Evolutionary conservation across 768 basidiomycete genomes (phyloP).

Genomic region (Ephemerocybe angulata): DNA sequence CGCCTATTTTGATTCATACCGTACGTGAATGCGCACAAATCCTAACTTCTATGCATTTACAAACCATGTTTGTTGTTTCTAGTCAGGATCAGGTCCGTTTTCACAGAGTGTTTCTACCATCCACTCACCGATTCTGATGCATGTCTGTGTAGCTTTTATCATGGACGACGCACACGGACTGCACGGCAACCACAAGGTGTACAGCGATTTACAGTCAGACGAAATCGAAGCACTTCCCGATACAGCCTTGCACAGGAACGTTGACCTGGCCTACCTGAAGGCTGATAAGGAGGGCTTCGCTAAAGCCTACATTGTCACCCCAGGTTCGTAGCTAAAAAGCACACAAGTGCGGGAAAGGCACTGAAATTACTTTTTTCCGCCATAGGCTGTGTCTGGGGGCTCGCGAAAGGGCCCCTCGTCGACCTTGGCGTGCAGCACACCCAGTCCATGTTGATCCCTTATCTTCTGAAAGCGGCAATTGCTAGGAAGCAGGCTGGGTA

Average conservation of each 20-base stretch:
- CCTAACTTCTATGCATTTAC: no score
- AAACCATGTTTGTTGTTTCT: no score
- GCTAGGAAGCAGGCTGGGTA: conserved; percentile 48
- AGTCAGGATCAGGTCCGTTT: no score
- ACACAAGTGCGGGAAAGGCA: no score
- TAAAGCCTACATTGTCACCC: conserved; percentile 16
- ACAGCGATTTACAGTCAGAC: conserved; percentile 18
- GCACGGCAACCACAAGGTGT: conserved; percentile 13
- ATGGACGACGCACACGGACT: conserved; percentile 17
- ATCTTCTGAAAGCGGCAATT: conserved; percentile 27
- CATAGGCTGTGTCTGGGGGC: not conserved
- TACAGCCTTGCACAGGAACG: conserved; percentile 15
- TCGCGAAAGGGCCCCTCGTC: not conserved
- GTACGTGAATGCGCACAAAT: no score
- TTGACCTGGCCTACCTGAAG: conserved; percentile 15
- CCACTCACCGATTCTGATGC: not conserved
- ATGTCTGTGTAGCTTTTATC: conserved; percentile 8
- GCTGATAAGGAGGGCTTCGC: conserved; percentile 20
- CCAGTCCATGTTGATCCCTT: not conserved
- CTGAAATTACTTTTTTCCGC: not conserved
- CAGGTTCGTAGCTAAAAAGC: no score
- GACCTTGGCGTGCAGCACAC: not conserved
- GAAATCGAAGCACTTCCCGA: conserved; percentile 15
- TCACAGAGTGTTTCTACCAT: no score
- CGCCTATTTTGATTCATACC: conserved; percentile 48